phyloP scores from a whole-genome alignment of 2,329 filamentous ascomycete species.

The Pseudogymnoascus sp. region DNA sequence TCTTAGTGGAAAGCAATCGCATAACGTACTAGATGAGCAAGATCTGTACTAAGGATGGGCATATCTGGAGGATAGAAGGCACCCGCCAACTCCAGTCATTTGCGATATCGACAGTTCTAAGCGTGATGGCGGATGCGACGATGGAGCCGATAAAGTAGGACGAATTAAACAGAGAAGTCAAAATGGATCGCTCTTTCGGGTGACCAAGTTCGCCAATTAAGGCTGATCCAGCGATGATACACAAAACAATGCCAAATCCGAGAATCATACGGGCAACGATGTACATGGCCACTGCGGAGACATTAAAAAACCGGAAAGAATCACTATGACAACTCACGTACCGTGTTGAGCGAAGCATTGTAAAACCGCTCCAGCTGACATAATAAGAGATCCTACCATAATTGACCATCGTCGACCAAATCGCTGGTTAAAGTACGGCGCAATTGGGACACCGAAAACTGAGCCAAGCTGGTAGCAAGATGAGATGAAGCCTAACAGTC shows the following conservation, averaged over 20 bases:
- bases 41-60: slow-evolving; percentile 11
- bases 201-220: slow-evolving; percentile 47
- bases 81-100: slow-evolving; percentile 35
- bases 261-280: slow-evolving; percentile 42
- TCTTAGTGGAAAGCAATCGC: not conserved
- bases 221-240: slow-evolving; percentile 42
- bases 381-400: slow-evolving; percentile 44
- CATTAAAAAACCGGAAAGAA: slow-evolving; percentile 11
- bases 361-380: slow-evolving; percentile 45
- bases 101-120: slow-evolving; percentile 35
- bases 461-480: slow-evolving; percentile 48
- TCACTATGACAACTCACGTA: not conserved
- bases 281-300: slow-evolving; percentile 37
- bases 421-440: slow-evolving; percentile 41
- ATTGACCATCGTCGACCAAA: slow-evolving; percentile 45
- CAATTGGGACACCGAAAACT: slow-evolving; percentile 44
- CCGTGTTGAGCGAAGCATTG: slow-evolving; percentile 39
- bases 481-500: slow-evolving; percentile 38
- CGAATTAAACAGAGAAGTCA: slow-evolving; percentile 47
- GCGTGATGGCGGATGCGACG: slow-evolving; percentile 34
- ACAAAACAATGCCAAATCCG: slow-evolving; percentile 43
- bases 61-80: slow-evolving; percentile 33
- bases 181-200: slow-evolving; percentile 42
- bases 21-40: not conserved
- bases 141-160: slow-evolving; percentile 42